These are phyloP conservation scores for Kuraishia capsulata DNA, from an alignment of 805 yeast species.

Conservation along the genomic window DNA sequence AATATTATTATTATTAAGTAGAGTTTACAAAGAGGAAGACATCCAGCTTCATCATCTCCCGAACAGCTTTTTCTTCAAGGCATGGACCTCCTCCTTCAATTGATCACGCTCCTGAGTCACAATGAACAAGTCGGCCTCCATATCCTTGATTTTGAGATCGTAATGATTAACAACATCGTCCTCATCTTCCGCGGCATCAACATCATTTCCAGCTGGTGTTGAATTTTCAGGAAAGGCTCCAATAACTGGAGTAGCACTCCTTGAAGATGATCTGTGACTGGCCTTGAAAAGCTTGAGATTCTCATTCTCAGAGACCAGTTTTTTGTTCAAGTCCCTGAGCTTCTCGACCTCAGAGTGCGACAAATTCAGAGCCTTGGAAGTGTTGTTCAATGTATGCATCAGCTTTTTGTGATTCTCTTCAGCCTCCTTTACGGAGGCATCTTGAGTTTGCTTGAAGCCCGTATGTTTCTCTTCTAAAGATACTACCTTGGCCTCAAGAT, in stretches of 20 bases:
- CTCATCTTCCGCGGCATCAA: conserved; percentile 12
- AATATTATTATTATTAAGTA: too few species aligned
- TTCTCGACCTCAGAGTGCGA: conserved; percentile 65
- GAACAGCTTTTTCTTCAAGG: conserved; percentile 47
- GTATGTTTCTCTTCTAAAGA: not conserved
- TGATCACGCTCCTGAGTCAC: conserved; percentile 79
- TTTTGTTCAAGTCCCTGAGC: conserved; percentile 46
- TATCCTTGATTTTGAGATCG: conserved; percentile 68
- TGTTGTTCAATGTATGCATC: conserved; percentile 60
- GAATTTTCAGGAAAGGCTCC: conserved; percentile 7
- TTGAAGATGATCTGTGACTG: conserved; percentile 19
- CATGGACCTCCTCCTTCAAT: conserved; percentile 49
- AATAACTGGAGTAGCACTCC: conserved; percentile 16
- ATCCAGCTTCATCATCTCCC: not conserved
- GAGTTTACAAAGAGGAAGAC: too few species aligned
- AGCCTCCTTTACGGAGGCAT: conserved; percentile 23
- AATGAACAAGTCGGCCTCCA: conserved; percentile 77
- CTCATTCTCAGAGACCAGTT: conserved; percentile 56
- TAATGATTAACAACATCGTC: conserved; percentile 37
- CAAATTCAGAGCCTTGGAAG: conserved; percentile 63
- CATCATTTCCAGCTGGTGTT: conserved; percentile 13
- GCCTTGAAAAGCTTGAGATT: conserved; percentile 49
- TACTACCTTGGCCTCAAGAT: not conserved
- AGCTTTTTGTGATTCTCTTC: conserved; percentile 70
- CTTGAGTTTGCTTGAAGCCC: not conserved